These are phyloP conservation scores for Gaultheria prostrata DNA, from an alignment of 148 eudicot genomes.

Conservation along the genomic window DNA sequence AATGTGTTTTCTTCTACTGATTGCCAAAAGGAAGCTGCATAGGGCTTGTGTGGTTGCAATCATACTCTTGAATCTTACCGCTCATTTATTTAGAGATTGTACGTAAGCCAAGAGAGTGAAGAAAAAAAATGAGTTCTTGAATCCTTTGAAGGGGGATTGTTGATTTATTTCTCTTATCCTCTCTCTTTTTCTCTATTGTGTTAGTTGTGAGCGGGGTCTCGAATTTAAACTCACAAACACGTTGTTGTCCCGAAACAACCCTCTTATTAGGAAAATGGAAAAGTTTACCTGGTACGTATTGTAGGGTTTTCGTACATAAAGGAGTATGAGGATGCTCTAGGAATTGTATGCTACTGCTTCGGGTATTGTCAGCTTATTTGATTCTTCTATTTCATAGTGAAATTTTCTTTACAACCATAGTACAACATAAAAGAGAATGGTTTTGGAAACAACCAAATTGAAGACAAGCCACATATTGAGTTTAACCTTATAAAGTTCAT, in stretches of 20 bases:
- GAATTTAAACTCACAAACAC: neutral
- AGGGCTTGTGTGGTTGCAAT: neutral
- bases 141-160: neutral
- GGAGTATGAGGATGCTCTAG: no score
- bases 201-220: neutral
- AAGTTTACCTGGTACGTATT: no score
- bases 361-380: no score
- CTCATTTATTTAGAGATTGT: neutral
- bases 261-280: no score
- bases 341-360: no score
- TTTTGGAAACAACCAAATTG: neutral
- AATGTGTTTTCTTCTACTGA: neutral
- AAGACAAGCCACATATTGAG: neutral
- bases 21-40: neutral
- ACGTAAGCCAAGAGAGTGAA: neutral
- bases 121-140: neutral
- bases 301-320: no score
- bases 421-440: neutral
- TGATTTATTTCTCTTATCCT: neutral
- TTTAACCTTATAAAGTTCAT: neutral
- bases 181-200: neutral
- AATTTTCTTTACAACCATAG: neutral
- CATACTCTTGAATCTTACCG: neutral
- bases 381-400: neutral
- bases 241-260: no score